Base-by-base conservation (phyloP, 768 basidiomycete genomes). In the Hericium rajendrae region DNA sequence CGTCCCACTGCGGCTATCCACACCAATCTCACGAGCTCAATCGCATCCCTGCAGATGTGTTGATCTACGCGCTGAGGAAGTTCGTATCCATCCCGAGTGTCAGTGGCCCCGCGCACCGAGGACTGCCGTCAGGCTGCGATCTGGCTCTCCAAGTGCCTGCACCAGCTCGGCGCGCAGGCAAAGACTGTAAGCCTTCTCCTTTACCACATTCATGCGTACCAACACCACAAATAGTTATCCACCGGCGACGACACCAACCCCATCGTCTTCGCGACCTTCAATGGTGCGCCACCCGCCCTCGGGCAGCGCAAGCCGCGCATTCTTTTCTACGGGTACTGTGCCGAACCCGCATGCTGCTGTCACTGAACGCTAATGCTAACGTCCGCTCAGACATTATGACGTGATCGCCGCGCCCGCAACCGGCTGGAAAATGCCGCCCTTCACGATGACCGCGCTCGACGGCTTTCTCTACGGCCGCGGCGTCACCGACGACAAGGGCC, bases 61-160 rank as follows among this genome's bases (percentile, higher is more conserved):
- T 94, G 74, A 76, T 83, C 2, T 86, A 85, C 64, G 90, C 90
- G 0, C 75, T 95, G 5, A 84, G 86, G 0, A 88, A 89, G 66
- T 91, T 99, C 60, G 77, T 97, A 6, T 83, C 91, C 0, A 88
- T 94, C 43, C 90, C 85, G 1, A 95, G 93, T 48, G 80, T 99
- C 52, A 93, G 91, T 65, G 82, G 78, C 51, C 77, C 81, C 1
- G 66, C 72, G 1, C 82, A 88, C 66, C 78, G 91, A 92, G 68
- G 87, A 94, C 67, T 99, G 97, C 67, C 80, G 93, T 54, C 95
- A 98, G 67, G 90, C 92, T 1, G 94, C 93, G 5, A 86, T 94
- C 48, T 94, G 93, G 85, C 72, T 98, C 56, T 87, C 88, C 66
- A 93, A 91, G 63, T 91, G 91, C 64, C 73, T 99, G 15, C 78